Evolutionary conservation across 768 basidiomycete species (phyloP), one percentile per base, ranked within the genome.

Genomic region (Tremella yokohamensis): DNA sequence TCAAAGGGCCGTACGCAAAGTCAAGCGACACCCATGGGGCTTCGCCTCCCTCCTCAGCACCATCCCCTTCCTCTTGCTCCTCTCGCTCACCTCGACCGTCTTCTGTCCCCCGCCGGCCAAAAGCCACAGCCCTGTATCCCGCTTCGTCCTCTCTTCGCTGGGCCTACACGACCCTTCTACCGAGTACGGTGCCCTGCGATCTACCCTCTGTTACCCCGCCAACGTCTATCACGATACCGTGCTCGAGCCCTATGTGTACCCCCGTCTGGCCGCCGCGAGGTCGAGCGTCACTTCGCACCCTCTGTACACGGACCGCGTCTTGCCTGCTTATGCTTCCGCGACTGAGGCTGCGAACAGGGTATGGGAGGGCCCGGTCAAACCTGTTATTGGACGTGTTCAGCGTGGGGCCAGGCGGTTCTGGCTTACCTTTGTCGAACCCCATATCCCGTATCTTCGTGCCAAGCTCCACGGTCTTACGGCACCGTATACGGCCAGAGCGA

Each of bases 171-270:
- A 60, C 15, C 12, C 40, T 11, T 22, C 39, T 4, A 40, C 49
- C 18, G 40, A 44, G 15, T 57, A 58, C 38, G 52, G 52, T 3
- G 18, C 52, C 1, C 54, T 64, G 15, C 65, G 59, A 13, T 45
- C 63, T 15, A 61, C 67, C 7, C 50, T 75, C 18, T 76, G 74
- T 50, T 70, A 69, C 50, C 74, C 74, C 16, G 50, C 74, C 2
- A 68, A 68, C 47, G 54, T 57, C 9, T 76, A 76, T 47, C 68
- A 72, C 45, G 47, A 59, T 1, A 55, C 64, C 13, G 40, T 76
- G 48, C 65, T 73, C 13, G 38, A 67, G 45, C 74, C 74, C 8
- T 70, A 72, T 54, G 60, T 76, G 58, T 73, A 73, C 48, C 74
- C 74, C 6, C 48, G 61, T 37, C 15, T 74, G 16, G 64, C 68